These are phyloP conservation scores for Russula compacta DNA, from an alignment of 768 basidiomycete genomes.

Conservation along the genomic window DNA sequence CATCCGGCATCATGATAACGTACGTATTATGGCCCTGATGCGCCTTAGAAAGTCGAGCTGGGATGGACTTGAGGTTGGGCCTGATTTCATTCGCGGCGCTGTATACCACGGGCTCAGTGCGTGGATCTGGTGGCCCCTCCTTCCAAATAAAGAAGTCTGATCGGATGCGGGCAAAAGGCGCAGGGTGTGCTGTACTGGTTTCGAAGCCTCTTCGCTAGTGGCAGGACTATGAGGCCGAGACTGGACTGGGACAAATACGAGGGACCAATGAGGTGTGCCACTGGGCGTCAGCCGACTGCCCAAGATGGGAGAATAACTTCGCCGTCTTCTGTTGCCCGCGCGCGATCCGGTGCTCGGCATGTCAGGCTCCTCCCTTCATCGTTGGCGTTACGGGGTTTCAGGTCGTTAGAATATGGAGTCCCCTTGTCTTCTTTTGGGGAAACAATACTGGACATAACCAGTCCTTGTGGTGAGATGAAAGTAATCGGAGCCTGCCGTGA, in stretches of 20 bases:
- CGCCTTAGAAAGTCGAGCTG: neutral
- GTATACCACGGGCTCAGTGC: neutral
- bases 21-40: neutral
- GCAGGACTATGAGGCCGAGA: neutral
- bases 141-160: neutral
- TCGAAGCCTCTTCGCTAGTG: conserved; percentile 1
- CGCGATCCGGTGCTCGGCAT: neutral
- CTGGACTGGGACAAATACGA: neutral
- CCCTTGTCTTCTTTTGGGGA: neutral
- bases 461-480: neutral
- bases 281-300: neutral
- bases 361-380: neutral
- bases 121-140: neutral
- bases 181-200: neutral
- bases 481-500: neutral
- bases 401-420: neutral
- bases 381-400: neutral
- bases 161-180: neutral
- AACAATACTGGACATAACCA: neutral
- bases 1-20: neutral
- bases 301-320: neutral
- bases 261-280: neutral
- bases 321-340: neutral
- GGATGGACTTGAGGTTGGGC: neutral
- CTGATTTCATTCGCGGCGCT: neutral